Evolutionary conservation across 2,329 filamentous ascomycete species (phyloP), one percentile per base, ranked within the genome.

Genomic region (Aspergillus sp.): DNA sequence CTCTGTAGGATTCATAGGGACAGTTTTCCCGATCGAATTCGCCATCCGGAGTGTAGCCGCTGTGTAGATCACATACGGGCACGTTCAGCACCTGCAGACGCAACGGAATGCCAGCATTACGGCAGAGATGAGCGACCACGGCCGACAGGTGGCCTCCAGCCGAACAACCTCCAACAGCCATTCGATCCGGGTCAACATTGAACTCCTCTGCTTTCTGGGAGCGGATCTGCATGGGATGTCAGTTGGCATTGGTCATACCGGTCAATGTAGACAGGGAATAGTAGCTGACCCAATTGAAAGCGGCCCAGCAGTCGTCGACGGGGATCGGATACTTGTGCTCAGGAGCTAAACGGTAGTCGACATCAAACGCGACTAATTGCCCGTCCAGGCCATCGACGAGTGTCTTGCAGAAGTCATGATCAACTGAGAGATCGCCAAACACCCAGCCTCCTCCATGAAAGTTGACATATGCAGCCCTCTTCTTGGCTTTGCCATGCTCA

Each of bases 391-490:
- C 69, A 60, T 77, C 65, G 23, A 77, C 74, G 12, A 81, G 58
- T 19, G 70, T 69, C 63, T 80, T 79, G 61, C 78, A 80, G 58
- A 77, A 75, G 41, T 78, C 75, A 62, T 77, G 72, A 49, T 80
- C 78, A 1, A 66, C 67, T 4, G 62, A 58, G 1, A 80, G 67
- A 1, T 73, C 74, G 2, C 78, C 78, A 64, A 81, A 79, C 7
- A 80, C 77, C 76, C 78, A 81, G 9, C 76, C 76, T 30, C 76
- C 74, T 9, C 76, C 76, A 57, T 78, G 75, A 62, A 77, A 77
- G 48, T 78, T 78, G 59, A 81, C 62, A 67, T 80, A 80, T 9
- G 69, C 76, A 1, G 76, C 76, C 64, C 76, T 72, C 58, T 68
- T 73, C 61, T 65, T 70, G 30, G 59, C 62, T 32, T 65, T 66